Evolutionary conservation across 306 rosid species (phyloP).

Genomic region (Castanospermum australe): DNA sequence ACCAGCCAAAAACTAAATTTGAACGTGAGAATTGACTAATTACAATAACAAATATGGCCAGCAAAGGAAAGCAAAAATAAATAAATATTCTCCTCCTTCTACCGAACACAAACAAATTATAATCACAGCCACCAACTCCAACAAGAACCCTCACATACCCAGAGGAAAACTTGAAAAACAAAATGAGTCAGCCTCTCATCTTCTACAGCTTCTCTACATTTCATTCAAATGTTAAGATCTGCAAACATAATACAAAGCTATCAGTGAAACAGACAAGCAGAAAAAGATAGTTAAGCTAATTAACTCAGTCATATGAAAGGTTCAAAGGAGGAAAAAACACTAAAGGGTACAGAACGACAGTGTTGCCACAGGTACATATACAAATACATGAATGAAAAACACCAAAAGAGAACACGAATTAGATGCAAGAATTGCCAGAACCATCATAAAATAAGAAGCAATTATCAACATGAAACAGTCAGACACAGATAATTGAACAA

Average conservation of each 20-base stretch:
- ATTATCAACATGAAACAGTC: not conserved
- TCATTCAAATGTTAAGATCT: constrained; percentile 39
- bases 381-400: not conserved
- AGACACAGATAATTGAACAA: not conserved
- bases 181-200: not conserved
- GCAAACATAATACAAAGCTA: constrained; percentile 24
- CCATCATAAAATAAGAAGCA: not conserved
- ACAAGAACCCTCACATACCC: constrained; percentile 15
- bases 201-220: constrained; percentile 21
- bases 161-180: constrained; percentile 21
- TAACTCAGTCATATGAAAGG: not conserved
- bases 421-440: not conserved
- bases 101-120: constrained; percentile 23
- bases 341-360: not conserved
- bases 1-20: constrained; percentile 24
- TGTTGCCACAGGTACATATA: not conserved
- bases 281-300: not conserved
- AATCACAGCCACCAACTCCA: constrained; percentile 32
- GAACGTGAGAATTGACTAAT: constrained; percentile 35
- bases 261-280: constrained; percentile 13
- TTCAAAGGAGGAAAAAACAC: not conserved
- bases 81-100: constrained; percentile 21
- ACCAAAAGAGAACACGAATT: not conserved
- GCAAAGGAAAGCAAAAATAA: constrained; percentile 9
- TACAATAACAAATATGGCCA: constrained; percentile 42